Evolutionary conservation across 805 yeast species (phyloP).

Genomic region (Ogataea parapolymorpha): DNA sequence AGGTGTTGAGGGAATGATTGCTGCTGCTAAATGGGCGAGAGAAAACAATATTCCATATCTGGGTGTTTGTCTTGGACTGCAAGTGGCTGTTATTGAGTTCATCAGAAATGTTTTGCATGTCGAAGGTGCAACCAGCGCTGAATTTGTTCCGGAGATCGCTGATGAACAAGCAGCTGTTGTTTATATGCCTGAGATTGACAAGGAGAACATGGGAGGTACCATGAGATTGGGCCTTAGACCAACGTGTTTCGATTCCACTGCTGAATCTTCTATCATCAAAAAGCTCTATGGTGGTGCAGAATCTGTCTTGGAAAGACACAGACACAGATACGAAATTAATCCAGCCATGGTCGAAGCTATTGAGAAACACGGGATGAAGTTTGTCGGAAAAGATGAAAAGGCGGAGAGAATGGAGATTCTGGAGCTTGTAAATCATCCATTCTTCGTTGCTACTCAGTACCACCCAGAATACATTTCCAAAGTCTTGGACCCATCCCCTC

Average conservation of each 20-base stretch:
- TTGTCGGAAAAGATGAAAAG: conserved; percentile 91
- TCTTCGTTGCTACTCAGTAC: conserved; percentile 92
- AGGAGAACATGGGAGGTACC: conserved; percentile 94
- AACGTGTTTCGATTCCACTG: conserved; percentile 68
- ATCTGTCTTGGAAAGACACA: conserved; percentile 85
- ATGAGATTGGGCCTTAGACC: conserved; percentile 97
- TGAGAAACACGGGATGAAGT: conserved; percentile 76
- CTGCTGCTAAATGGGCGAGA: conserved; percentile 98
- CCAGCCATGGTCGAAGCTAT: conserved; percentile 71
- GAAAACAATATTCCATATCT: conserved; percentile 89
- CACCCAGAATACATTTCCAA: conserved; percentile 98
- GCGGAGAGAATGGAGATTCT: conserved; percentile 91
- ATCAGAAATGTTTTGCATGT: conserved; percentile 75
- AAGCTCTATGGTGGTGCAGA: conserved; percentile 71
- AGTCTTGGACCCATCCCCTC: conserved; percentile 94
- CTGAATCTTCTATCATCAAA: conserved; percentile 62
- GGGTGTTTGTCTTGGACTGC: conserved; percentile 97
- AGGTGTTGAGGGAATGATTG: conserved; percentile 97
- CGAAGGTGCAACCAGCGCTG: conserved; percentile 72
- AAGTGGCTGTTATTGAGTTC: conserved; percentile 93
- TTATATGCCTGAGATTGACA: conserved; percentile 98
- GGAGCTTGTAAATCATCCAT: conserved; percentile 84
- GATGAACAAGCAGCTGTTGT: conserved; percentile 75
- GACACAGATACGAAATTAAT: conserved; percentile 97
- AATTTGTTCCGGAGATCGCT: conserved; percentile 62